These are phyloP conservation scores for Aristolochia californica DNA, from an alignment of 164 flowering plant genomes.

Conservation along the genomic window DNA sequence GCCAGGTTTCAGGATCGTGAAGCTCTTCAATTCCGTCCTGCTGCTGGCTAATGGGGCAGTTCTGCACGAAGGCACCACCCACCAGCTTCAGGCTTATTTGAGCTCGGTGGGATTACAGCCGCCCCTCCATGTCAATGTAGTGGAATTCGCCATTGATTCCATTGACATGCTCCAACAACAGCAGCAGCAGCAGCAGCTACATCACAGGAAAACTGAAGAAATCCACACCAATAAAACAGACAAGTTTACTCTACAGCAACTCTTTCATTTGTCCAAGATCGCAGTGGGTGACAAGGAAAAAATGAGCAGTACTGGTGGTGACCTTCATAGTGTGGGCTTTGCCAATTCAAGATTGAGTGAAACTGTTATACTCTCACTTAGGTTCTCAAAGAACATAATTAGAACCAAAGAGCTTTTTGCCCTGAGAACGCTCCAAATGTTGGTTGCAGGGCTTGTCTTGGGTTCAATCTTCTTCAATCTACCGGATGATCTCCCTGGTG, in stretches of 20 bases:
- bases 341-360: conserved; percentile 60
- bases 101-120: conserved; percentile 39
- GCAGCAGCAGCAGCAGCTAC: conserved; percentile 1
- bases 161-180: conserved; percentile 40
- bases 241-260: conserved; percentile 61
- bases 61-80: conserved; percentile 67
- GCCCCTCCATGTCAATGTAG: conserved; percentile 59
- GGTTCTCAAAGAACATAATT: conserved; percentile 69
- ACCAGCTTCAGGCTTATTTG: conserved; percentile 41
- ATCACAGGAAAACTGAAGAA: conserved; percentile 3
- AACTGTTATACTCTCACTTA: conserved; percentile 47
- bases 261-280: conserved; percentile 71
- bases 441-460: conserved; percentile 59
- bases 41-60: conserved; percentile 69
- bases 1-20: conserved; percentile 81
- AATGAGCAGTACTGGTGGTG: background rate
- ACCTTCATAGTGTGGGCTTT: conserved; percentile 21
- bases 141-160: conserved; percentile 87
- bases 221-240: conserved; percentile 13
- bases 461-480: conserved; percentile 73
- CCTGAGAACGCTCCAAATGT: conserved; percentile 60
- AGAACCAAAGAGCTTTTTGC: conserved; percentile 77
- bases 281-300: conserved; percentile 26
- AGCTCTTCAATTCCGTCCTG: conserved; percentile 60
- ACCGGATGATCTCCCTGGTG: conserved; percentile 44